Evolutionary conservation across 176 grass and related monocot genomes (phyloP).

Genomic region (Oryza coarctata): DNA sequence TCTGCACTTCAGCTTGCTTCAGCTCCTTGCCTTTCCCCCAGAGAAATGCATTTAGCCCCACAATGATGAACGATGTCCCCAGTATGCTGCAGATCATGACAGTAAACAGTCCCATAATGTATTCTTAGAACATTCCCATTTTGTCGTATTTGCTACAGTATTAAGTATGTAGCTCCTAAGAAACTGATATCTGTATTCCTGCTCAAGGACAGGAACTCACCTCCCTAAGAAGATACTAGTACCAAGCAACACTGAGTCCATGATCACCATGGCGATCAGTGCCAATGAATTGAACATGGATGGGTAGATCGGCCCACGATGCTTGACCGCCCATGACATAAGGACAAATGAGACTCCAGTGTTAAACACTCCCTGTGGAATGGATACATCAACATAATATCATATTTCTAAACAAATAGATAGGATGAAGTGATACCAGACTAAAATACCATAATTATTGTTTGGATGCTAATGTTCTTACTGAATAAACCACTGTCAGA

Average conservation of each 20-base stretch:
- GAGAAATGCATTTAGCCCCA: constrained; percentile 33
- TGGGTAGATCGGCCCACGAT: constrained; percentile 35
- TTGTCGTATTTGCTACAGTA: neutral
- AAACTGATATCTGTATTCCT: neutral
- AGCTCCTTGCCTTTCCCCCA: constrained; percentile 45
- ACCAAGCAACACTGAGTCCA: constrained; percentile 20
- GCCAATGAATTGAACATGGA: constrained; percentile 35
- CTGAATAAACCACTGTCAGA: constrained; percentile 39
- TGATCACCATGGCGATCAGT: constrained; percentile 7
- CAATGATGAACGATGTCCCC: constrained; percentile 18
- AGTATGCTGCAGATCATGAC: constrained; percentile 25
- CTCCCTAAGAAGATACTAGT: constrained; percentile 36
- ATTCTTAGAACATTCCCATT: neutral
- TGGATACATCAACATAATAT: neutral
- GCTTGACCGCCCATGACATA: constrained; percentile 17
- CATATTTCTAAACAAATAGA: neutral
- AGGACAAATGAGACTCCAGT: constrained; percentile 23
- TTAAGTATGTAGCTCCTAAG: neutral
- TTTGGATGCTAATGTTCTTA: neutral
- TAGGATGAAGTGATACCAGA: neutral
- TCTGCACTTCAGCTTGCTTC: neutral
- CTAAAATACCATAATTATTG: neutral
- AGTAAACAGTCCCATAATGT: too few relatives aligned
- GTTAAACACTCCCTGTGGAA: constrained; percentile 24
- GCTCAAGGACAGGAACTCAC: constrained; percentile 4